Percentiles rank a stretch among this genome's conserved stretches.
These are phyloP conservation scores for Apiospora arundinis DNA, from an alignment of 2,329 filamentous ascomycete genomes.

Conservation along the genomic window DNA sequence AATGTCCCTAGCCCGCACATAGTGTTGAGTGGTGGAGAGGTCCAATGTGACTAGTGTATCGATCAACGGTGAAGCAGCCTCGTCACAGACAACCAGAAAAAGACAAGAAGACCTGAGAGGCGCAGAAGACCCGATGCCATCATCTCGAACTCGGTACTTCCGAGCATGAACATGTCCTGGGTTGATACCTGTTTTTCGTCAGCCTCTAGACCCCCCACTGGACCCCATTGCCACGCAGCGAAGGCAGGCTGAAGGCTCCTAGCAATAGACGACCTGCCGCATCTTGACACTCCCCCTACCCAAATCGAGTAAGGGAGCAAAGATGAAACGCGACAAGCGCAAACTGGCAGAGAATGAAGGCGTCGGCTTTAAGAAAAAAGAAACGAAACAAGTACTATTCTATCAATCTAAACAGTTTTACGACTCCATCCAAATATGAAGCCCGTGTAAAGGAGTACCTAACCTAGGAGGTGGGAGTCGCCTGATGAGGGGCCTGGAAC, in stretches of 20 bases:
- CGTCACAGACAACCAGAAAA: neutral
- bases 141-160: slow-evolving; percentile 14
- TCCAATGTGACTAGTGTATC: slow-evolving; percentile 10
- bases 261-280: neutral
- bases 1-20: neutral
- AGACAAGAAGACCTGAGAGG: neutral
- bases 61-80: slow-evolving; percentile 14
- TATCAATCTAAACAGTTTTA: too few species aligned
- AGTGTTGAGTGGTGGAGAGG: neutral
- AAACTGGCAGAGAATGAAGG: neutral
- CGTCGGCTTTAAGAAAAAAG: neutral
- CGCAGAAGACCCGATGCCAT: neutral
- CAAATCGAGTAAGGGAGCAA: slow-evolving; percentile 2
- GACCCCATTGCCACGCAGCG: neutral
- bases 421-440: neutral
- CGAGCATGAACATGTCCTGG: neutral
- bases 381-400: slow-evolving; percentile 2
- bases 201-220: neutral
- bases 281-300: slow-evolving; percentile 1
- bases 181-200: neutral
- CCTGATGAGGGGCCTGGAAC: neutral
- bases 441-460: neutral
- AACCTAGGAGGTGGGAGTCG: too few species aligned
- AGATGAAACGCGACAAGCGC: slow-evolving; percentile 1
- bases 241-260: neutral